These are phyloP conservation scores for Fusarium succisae DNA, from an alignment of 2,329 filamentous ascomycete species.

Conservation along the genomic window DNA sequence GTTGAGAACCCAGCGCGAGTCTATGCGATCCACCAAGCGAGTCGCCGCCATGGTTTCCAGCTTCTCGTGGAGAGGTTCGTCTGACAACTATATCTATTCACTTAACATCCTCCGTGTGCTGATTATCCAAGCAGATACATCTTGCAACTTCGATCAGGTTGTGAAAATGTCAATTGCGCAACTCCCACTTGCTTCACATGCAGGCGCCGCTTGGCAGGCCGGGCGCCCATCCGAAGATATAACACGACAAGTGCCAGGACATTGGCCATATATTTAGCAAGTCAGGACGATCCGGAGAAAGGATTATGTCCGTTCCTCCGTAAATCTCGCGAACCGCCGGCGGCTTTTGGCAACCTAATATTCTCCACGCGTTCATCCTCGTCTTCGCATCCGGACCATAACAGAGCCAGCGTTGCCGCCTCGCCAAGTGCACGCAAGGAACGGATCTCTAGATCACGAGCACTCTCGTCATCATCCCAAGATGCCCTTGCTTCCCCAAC, in stretches of 20 bases:
- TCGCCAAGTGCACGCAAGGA: conserved; percentile 9
- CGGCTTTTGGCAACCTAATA: conserved; percentile 58
- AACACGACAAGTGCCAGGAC: conserved; percentile 84
- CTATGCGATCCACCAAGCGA: conserved; percentile 69
- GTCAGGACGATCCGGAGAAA: conserved; percentile 78
- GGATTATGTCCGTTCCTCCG: conserved; percentile 70
- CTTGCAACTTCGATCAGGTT: conserved; percentile 83
- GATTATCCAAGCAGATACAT: conserved; percentile 69
- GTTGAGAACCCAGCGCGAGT: conserved; percentile 70
- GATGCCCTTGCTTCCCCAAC: background rate
- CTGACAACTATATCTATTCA: background rate
- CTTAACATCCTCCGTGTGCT: background rate
- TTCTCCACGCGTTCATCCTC: conserved; percentile 49
- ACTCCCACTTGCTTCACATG: conserved; percentile 85
- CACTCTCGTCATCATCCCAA: conserved; percentile 13
- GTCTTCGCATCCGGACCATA: conserved; percentile 32
- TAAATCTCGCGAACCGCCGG: conserved; percentile 54
- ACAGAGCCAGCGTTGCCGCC: conserved; percentile 9
- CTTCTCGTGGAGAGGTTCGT: conserved; percentile 72
- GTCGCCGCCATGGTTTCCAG: conserved; percentile 71
- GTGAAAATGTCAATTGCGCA: conserved; percentile 72
- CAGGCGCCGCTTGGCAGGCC: conserved; percentile 72
- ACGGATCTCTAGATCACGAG: background rate
- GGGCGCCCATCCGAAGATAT: conserved; percentile 78
- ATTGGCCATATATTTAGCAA: conserved; percentile 81